phyloP scores from a whole-genome alignment of 768 basidiomycete genomes.

The Tephrocybe sp. region DNA sequence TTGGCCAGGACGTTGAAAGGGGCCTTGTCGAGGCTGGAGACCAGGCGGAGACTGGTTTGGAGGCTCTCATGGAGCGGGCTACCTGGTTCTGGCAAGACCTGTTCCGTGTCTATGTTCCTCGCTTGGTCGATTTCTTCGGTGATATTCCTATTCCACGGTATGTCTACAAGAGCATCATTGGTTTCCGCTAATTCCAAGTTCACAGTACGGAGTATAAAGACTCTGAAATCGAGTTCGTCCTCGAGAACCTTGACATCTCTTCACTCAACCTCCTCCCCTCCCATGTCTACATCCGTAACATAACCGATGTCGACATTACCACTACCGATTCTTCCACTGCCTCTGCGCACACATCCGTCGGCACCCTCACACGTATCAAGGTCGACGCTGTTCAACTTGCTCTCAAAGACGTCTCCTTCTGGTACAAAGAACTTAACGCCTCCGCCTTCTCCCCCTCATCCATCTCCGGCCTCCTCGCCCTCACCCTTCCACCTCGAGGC shows the following conservation, averaged over 20 bases:
- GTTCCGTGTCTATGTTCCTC: slow-evolving; percentile 77
- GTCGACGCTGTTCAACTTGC: slow-evolving; percentile 64
- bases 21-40: slow-evolving; percentile 35
- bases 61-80: slow-evolving; percentile 57
- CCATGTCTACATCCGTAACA: slow-evolving; percentile 70
- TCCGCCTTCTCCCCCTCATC: slow-evolving; percentile 50
- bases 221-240: slow-evolving; percentile 65
- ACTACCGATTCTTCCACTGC: slow-evolving; percentile 35
- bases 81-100: slow-evolving; percentile 83
- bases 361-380: slow-evolving; percentile 65
- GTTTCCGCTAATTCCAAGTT: background rate
- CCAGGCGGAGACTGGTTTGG: slow-evolving; percentile 41
- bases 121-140: slow-evolving; percentile 48
- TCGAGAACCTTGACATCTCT: slow-evolving; percentile 74
- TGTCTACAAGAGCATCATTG: slow-evolving; percentile 1
- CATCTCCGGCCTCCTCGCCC: slow-evolving; percentile 60
- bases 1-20: slow-evolving; percentile 49
- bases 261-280: slow-evolving; percentile 67
- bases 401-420: slow-evolving; percentile 71
- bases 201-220: slow-evolving; percentile 72
- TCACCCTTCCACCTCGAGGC: slow-evolving; percentile 65
- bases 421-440: slow-evolving; percentile 62
- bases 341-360: slow-evolving; percentile 48
- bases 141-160: slow-evolving; percentile 73
- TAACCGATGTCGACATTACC: slow-evolving; percentile 55